A percentile compares a stretch with the other conserved stretches of the same genome.
Conservation (phyloP, 1,284 basidiomycete species). For the Puccinia triticina region DNA sequence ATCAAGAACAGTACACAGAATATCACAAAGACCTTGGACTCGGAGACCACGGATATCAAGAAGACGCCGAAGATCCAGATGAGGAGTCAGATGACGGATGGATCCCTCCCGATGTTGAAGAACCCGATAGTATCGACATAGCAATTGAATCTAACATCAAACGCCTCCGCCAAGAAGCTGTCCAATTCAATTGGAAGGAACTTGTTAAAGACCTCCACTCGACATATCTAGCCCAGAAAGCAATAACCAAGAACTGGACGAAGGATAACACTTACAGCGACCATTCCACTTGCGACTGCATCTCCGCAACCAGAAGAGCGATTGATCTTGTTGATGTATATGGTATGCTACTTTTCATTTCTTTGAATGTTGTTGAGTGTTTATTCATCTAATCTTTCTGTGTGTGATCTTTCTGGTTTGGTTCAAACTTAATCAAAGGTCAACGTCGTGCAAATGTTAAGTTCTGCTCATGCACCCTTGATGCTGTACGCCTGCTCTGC, state of each 20-base stretch:
- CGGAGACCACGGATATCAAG: too few relatives aligned
- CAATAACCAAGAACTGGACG: neutral
- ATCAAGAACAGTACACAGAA: too few relatives aligned
- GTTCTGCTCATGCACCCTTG: slow-evolving; percentile 4
- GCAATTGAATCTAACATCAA: neutral
- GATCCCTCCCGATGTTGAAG: too few relatives aligned
- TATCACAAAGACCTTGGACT: too few relatives aligned
- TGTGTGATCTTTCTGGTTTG: neutral
- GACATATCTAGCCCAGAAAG: neutral
- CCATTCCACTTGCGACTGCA: neutral
- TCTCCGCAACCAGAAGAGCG: too few relatives aligned
- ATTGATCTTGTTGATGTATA: neutral
- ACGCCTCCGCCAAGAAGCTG: neutral
- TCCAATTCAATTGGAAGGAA: neutral
- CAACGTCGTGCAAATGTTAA: neutral
- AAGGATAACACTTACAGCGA: neutral
- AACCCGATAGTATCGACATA: neutral
- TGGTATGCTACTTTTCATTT: neutral
- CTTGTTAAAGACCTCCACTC: neutral
- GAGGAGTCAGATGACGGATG: too few relatives aligned
- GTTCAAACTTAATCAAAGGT: neutral
- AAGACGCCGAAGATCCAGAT: too few relatives aligned
- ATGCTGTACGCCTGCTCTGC: neutral
- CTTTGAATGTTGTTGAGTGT: neutral
- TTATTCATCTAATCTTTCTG: neutral